These are phyloP conservation scores for Skeletonema potamos DNA, from an alignment of 108 stramenopile genomes.

Conservation along the genomic window DNA sequence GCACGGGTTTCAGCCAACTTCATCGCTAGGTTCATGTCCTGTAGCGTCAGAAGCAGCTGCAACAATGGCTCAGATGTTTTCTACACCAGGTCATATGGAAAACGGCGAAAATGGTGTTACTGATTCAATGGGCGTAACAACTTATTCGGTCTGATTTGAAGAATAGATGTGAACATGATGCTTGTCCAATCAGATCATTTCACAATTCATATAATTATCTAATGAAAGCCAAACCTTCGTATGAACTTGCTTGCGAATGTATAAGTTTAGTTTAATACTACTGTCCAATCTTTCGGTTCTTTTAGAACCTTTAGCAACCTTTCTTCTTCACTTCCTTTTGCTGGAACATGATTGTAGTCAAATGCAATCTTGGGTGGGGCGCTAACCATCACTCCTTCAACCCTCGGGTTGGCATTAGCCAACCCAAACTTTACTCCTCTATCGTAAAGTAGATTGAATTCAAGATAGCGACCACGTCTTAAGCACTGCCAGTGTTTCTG, in stretches of 20 bases:
- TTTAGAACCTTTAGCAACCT: conserved; percentile 69
- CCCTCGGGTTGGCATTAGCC: conserved; percentile 77
- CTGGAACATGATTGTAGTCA: conserved; percentile 82
- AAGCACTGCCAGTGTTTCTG: conserved; percentile 89
- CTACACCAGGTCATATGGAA: background rate
- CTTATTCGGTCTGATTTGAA: background rate
- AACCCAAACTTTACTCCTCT: conserved; percentile 91
- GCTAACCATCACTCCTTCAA: conserved; percentile 90
- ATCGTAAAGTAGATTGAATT: conserved; percentile 93
- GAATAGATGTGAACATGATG: background rate
- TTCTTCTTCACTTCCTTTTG: conserved; percentile 73
- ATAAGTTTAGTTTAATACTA: background rate
- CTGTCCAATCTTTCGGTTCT: conserved; percentile 74
- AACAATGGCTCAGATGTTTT: background rate
- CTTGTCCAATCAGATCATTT: background rate
- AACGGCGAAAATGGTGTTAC: background rate
- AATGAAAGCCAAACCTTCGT: background rate
- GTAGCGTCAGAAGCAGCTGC: background rate
- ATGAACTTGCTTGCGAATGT: background rate
- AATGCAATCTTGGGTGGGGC: conserved; percentile 86
- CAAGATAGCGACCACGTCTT: conserved; percentile 54
- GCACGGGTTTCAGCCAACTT: background rate
- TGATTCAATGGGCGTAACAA: background rate
- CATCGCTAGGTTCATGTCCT: background rate
- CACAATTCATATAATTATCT: background rate